Evolutionary conservation across 441 rosid species (phyloP), one percentile per base, ranked within the genome.

Genomic region (Corymbia citriodora): DNA sequence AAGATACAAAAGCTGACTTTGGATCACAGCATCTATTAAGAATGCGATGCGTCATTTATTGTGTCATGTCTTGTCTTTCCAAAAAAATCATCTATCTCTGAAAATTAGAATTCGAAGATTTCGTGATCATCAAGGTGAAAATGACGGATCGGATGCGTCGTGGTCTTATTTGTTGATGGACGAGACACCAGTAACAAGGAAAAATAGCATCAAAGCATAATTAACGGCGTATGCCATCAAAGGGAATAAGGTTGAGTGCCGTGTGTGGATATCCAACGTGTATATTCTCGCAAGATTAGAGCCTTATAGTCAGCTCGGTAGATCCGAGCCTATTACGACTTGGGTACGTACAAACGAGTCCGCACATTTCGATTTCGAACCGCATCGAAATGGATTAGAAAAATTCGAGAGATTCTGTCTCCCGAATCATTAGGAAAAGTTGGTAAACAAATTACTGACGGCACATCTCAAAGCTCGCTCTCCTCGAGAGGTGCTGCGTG

Each of bases 81-180:
- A 6, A 74, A 7, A 7, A 40, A 29, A 21, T 21, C 5, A 3
- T 21, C 1, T 8, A 7, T 12, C 6, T 18, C 2, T 11, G 40
- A 31, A 31, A 31, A 68, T 31, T 16, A 17, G 33, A 18, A 70
- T 33, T 70, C 0, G 10, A 17, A 19, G 11, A 36, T 31, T 68
- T 7, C 12, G 36, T 9, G 85, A 8, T 74, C 40, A 3, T 74
- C 50, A 1, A 14, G 15, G 17, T 6, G 52, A 45, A 40, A 23
- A 2, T 7, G n/a, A 79, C 23, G 17, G n/a, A 23, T 45, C 0
- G 17, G 1, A 0, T 19, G n/a, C 1, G 17, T 79, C 25, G 14
- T 45, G 17, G 12, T 23, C 52, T 12, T 79, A 12, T 29, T 11
- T 12, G 10, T 40, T 13, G 52, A 68, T 68, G 3, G 79, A 40